Evolutionary conservation across 768 basidiomycete genomes (phyloP), one percentile per base, ranked within the genome.

Genomic region (Mycena leptocephala): DNA sequence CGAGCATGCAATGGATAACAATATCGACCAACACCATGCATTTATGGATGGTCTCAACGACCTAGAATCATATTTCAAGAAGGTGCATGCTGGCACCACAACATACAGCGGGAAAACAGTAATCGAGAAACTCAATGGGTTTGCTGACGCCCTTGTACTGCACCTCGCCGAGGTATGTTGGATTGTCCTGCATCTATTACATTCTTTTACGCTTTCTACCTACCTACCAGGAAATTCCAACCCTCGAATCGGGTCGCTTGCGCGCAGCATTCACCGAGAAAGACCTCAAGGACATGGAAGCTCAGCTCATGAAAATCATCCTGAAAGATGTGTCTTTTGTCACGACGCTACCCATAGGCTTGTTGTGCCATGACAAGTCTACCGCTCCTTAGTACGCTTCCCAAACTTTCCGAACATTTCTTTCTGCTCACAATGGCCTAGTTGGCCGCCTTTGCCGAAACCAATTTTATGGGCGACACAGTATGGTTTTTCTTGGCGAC

Each of bases 81-180:
- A 92, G 41, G 90, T 93, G 13, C 89, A 91, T 79, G 90, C 87
- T 56, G 88, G 93, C 39, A 89, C 91, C 43, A 85, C 87, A 62
- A 87, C 90, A 75, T 93, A 93, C 78, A 90, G 92, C 74, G 81
- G 78, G 0, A 53, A 75, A 14, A 41, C 70, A 18, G 64, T 84
- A n/a, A 33, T 82, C 5, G 68, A 70, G 4, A 82, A 80, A 61
- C 78, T 85, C 53, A 78, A 82, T 43, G 55, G 56, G 9, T 85
- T 85, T 39, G 76, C 77, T 3, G 85, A 85, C 28, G 63, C 33
- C 8, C 79, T 85, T 71, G 74, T 84, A 1, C 30, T 78, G 22
- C 85, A 86, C 66, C 72, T 86, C 53, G 32, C 43, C 13, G 80
- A 82, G 53, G 82, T 82, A 53, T 41, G 81, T 73, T 10, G n/a